Evolutionary conservation across 2,329 filamentous ascomycete genomes (phyloP).

Genomic region (Aspergillus sojae): DNA sequence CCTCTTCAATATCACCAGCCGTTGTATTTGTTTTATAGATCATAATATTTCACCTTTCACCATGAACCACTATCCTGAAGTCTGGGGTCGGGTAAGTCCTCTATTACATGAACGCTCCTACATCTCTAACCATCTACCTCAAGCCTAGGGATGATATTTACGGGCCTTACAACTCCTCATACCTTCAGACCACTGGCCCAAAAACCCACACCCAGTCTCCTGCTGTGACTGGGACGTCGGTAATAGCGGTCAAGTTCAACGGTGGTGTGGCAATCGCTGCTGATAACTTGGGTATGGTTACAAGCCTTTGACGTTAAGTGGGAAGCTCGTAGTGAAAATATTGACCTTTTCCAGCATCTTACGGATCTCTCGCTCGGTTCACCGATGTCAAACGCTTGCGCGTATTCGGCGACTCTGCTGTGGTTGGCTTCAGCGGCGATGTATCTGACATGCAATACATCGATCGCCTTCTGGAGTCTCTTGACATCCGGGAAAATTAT

Average conservation of each 20-base stretch:
- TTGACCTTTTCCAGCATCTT: conserved; percentile 68
- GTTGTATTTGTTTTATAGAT: conserved; percentile 10
- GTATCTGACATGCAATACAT: conserved; percentile 99
- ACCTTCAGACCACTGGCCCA: conserved; percentile 71
- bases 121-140: conserved; percentile 41
- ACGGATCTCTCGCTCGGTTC: conserved; percentile 95
- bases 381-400: conserved; percentile 94
- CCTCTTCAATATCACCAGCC: conserved; percentile 18
- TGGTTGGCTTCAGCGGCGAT: conserved; percentile 95
- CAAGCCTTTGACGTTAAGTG: background rate
- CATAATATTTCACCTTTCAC: conserved; percentile 23
- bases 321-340: background rate
- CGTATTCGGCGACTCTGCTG: conserved; percentile 77
- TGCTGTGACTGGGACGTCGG: conserved; percentile 94
- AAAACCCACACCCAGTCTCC: conserved; percentile 88
- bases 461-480: conserved; percentile 81
- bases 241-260: conserved; percentile 92
- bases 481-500: conserved; percentile 90
- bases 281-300: conserved; percentile 81
- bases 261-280: conserved; percentile 95
- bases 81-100: conserved; percentile 62
- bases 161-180: conserved; percentile 86
- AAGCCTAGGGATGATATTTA: conserved; percentile 98
- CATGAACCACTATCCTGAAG: conserved; percentile 69
- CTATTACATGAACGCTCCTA: conserved; percentile 9